phyloP scores from a whole-genome alignment of 306 rosid genomes.

The Aeschynomene evenia region DNA sequence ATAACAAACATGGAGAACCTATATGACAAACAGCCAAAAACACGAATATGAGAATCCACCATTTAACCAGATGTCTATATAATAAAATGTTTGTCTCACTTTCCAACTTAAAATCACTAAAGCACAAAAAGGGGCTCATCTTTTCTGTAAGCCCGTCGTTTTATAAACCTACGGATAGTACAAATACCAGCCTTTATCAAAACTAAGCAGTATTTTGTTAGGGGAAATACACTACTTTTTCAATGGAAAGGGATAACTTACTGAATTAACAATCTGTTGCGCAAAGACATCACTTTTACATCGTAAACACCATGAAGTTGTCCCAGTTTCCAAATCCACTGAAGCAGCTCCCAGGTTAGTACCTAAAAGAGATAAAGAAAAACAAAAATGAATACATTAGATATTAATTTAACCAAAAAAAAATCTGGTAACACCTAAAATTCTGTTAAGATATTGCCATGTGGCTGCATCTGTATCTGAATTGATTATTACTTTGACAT shows the following conservation, averaged over 20 bases:
- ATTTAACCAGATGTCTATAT: neutral
- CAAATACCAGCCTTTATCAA: neutral
- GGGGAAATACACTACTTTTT: slow-evolving; percentile 22
- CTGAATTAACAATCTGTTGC: slow-evolving; percentile 72
- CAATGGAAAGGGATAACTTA: slow-evolving; percentile 30
- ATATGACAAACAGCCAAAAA: slow-evolving; percentile 1
- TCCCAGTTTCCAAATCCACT: slow-evolving; percentile 72
- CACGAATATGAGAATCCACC: neutral
- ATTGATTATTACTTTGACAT: neutral
- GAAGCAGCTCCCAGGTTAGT: slow-evolving; percentile 73
- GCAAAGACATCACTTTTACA: slow-evolving; percentile 90
- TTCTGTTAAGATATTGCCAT: neutral
- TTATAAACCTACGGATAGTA: neutral
- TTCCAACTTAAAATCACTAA: neutral
- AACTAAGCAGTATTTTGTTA: neutral
- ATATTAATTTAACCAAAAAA: neutral
- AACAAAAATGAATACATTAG: slow-evolving; percentile 19
- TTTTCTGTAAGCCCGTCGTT: neutral
- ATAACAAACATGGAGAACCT: slow-evolving; percentile 1
- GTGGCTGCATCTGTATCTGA: slow-evolving; percentile 5
- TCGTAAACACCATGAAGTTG: slow-evolving; percentile 62
- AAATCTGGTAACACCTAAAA: neutral
- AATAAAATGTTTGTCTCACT: neutral
- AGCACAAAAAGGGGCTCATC: neutral
- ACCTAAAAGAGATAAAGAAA: slow-evolving; percentile 47